Evolutionary conservation across 495 filamentous ascomycete genomes (phyloP), one percentile per base, ranked within the genome.

Genomic region (Podospora pseudocomata): DNA sequence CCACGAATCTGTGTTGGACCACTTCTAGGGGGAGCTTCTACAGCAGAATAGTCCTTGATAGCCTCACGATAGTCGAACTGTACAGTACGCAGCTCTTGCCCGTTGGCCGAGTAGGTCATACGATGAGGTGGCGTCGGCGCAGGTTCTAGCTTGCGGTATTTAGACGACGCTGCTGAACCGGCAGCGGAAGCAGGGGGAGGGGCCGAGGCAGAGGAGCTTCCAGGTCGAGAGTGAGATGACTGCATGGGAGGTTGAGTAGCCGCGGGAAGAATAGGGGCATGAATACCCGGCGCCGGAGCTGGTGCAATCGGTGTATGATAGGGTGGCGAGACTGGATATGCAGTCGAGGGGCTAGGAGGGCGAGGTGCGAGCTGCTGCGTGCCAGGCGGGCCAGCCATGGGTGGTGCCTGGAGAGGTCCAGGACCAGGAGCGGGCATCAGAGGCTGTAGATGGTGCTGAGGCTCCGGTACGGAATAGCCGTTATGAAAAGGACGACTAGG

Each of bases 141-240:
- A 2, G 82, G 81, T 44, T 81, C 79, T 11, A 84, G 79, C 69
- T 79, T 83, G 20, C 82, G 81, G 71, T 81, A 83, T 60, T 83
- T 82, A 11, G 72, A 71, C 1, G 71, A 65, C 0, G 70, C 44
- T 26, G 67, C 61, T 16, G 66, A 28, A 0, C 60, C 26, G 39
- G 23, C 60, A 4, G 63, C 65, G 28, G 70, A 28, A 16, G 69
- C 66, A 32, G 66, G 68, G 32, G 77, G 66, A 11, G 74, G 70
- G 18, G 76, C 75, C 16, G 80, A 65, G 0, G 71, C 68, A 1
- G 78, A 77, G 9, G 71, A 73, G 55, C 69, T 74, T 11, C 72
- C 68, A 13, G 73, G 68, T 6, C 72, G 67, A 0, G 74, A 72
- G 30, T 71, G 67, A 0, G 74, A 53, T 0, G 66, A 70, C 0